Evolutionary conservation across 345 rosid genomes (phyloP).

Genomic region (Passiflora organensis): DNA sequence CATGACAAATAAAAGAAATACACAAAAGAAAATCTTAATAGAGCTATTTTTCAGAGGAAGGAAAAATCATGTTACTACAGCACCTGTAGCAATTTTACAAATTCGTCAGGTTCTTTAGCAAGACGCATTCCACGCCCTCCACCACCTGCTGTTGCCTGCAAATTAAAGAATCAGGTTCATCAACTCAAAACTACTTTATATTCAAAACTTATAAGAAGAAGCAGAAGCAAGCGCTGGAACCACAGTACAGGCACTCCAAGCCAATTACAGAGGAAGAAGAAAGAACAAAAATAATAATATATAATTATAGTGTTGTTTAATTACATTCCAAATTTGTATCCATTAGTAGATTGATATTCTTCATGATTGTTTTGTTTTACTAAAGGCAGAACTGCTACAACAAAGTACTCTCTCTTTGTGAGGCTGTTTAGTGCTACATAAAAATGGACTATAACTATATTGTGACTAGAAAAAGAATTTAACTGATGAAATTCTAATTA

Average conservation of each 20-base stretch:
- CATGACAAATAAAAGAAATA: not conserved
- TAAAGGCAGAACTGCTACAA: too few relatives aligned
- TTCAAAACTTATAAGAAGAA: conserved; percentile 1
- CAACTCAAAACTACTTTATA: not conserved
- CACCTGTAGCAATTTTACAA: conserved; percentile 95
- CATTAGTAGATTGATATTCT: too few relatives aligned
- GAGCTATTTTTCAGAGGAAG: conserved; percentile 3
- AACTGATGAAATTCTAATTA: too few relatives aligned
- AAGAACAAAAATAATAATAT: too few relatives aligned
- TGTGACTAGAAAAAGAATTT: too few relatives aligned
- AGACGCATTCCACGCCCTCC: conserved; percentile 99
- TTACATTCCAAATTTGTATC: too few relatives aligned
- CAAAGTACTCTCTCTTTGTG: too few relatives aligned
- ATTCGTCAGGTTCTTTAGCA: conserved; percentile 88
- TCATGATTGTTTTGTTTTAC: too few relatives aligned
- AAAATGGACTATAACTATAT: too few relatives aligned
- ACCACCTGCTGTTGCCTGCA: conserved; percentile 98
- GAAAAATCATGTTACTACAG: not conserved
- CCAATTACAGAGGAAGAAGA: too few relatives aligned
- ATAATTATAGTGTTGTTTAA: too few relatives aligned
- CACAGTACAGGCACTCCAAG: not conserved
- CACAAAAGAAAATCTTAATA: not conserved
- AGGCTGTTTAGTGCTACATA: too few relatives aligned
- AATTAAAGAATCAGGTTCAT: conserved; percentile 16
- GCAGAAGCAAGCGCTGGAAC: not conserved